Percentiles rank a stretch among this genome's conserved stretches.
Conservation (phyloP, 371 early-diverging fungal species). For the Mortierella sp. region DNA sequence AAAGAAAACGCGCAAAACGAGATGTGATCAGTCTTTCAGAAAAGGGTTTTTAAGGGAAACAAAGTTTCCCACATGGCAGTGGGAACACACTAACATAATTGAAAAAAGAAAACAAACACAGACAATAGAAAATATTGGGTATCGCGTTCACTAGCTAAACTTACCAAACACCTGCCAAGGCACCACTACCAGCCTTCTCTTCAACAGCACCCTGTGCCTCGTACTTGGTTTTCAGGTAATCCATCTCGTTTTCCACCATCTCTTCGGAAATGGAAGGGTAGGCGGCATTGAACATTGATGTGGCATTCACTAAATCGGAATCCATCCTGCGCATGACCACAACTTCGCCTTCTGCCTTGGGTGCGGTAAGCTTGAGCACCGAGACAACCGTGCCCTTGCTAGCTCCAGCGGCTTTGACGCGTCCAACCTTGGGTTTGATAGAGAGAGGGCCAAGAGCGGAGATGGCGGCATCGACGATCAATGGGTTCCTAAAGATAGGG, state of each 20-base stretch:
- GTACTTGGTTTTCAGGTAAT: conserved; percentile 15
- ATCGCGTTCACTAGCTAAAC: too few relatives aligned
- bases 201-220: conserved; percentile 10
- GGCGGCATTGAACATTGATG: conserved; percentile 34
- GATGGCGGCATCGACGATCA: conserved; percentile 28
- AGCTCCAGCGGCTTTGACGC: conserved; percentile 29
- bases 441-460: conserved; percentile 6
- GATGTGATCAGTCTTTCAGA: neutral
- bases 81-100: too few relatives aligned
- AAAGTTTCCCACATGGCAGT: too few relatives aligned
- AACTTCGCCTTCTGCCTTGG: conserved; percentile 35
- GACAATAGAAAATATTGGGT: too few relatives aligned
- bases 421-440: conserved; percentile 35
- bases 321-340: conserved; percentile 45
- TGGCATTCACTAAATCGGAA: conserved; percentile 29
- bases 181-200: conserved; percentile 15
- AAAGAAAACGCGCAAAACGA: neutral
- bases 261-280: conserved; percentile 23
- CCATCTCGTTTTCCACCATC: conserved; percentile 20
- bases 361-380: conserved; percentile 36
- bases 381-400: conserved; percentile 13
- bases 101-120: neutral
- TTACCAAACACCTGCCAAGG: conserved; percentile 35
- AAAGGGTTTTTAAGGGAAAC: too few relatives aligned
- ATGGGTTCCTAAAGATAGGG: conserved; percentile 40